Evolutionary conservation across 345 rosid species (phyloP), one percentile per base, ranked within the genome.

Genomic region (Psidium guajava): DNA sequence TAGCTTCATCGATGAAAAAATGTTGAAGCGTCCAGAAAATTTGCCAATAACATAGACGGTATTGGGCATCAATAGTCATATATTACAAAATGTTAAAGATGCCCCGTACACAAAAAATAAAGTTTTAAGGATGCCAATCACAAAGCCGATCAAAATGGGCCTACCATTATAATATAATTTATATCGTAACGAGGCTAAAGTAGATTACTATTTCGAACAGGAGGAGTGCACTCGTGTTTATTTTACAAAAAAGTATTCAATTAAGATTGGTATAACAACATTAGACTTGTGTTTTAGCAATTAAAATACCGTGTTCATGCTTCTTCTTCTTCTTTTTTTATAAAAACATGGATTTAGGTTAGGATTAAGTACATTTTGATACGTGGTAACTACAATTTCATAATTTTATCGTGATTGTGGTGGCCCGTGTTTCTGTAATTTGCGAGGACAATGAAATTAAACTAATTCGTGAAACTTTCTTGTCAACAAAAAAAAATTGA

Each of bases 151-250:
- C 1, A 14, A 61, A 61, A 14, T 21, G 6, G 8, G 2, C 73
- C 1, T 59, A 3, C 1, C 73, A 2, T 6, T 13, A 13, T 15
- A 15, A 3, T 59, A 3, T 59, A n/a, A 14, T 64, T 64, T 3
- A 16, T 1, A 16, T 1, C 2, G 11, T 64, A 32, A 64, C 1
- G 1, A 1, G 77, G 11, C 24, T 32, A 18, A 18, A 18, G 25
- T 4, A 32, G 12, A 32, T 32, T 12, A 18, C 24, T 0, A 32
- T 2, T 4, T 36, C 0, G 0, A 69, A 32, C 6, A 0, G 3
- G 12, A 1, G 11, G 21, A 16, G 1, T 4, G 77, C 1, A 22
- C 6, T 16, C 16, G 0, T 0, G 1, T 28, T 28, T 16, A 11
- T 44, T 3, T 55, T 0, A 32, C 6, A 64, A 11, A 36, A 32